Evolutionary conservation across 305 asterid genomes (phyloP).

Genomic region (Caryopteris hybrid): DNA sequence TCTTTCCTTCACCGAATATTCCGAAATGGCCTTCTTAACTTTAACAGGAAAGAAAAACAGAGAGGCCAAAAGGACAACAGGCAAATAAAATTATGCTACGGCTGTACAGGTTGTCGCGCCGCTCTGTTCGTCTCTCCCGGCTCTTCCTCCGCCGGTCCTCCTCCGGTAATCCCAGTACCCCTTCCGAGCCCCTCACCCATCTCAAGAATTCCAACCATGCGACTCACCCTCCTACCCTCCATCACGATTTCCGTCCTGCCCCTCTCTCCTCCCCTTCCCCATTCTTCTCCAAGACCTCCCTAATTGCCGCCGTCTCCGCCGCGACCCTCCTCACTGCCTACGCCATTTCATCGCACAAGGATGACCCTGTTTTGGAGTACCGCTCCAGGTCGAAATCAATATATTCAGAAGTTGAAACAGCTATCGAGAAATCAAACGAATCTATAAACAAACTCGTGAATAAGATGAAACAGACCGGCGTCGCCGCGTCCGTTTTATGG

Average conservation of each 20-base stretch:
- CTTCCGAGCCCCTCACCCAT: constrained; percentile 23
- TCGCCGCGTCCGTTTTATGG: constrained; percentile 88
- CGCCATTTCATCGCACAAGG: constrained; percentile 21
- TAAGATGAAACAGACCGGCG: constrained; percentile 77
- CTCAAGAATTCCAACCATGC: constrained; percentile 25
- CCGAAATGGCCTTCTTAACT: too few species aligned
- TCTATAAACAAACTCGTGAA: constrained; percentile 43
- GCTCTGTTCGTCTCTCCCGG: constrained; percentile 34
- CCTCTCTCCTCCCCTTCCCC: constrained; percentile 22
- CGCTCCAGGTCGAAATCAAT: constrained; percentile 15
- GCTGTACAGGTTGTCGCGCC: constrained; percentile 39
- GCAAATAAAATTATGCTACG: constrained; percentile 44
- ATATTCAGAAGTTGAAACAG: constrained; percentile 49
- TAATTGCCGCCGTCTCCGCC: constrained; percentile 46
- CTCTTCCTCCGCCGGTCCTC: constrained; percentile 38
- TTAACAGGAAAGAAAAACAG: too few species aligned
- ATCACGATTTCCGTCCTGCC: constrained; percentile 16
- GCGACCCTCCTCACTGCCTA: constrained; percentile 44
- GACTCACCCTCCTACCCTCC: constrained; percentile 36
- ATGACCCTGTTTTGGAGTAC: constrained; percentile 14
- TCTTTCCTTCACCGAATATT: too few species aligned
- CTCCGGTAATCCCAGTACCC: constrained; percentile 19
- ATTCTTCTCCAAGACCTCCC: constrained; percentile 29
- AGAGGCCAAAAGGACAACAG: too few species aligned
- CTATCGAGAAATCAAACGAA: constrained; percentile 49